Evolutionary conservation across 2,329 filamentous ascomycete species (phyloP), one percentile per base, ranked within the genome.

Genomic region (Aspergillus pseudoviridinutans): DNA sequence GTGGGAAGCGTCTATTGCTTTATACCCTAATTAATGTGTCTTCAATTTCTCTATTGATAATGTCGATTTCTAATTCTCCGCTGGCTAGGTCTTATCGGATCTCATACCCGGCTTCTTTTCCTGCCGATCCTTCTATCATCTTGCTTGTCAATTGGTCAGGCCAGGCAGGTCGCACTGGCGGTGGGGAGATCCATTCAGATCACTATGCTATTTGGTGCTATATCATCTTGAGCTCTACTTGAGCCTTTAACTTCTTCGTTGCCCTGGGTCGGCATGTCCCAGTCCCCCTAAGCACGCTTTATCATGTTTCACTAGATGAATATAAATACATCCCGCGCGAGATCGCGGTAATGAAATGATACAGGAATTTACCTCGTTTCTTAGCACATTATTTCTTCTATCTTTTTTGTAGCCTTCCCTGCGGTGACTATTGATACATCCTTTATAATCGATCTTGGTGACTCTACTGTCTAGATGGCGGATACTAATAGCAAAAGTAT

Each of bases 1-100:
- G 61, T 62, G 61, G 62, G 61, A 68, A 68, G 63, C 61, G 65
- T 60, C 64, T 62, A 64, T 65, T 73, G 72, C 70, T 70, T 70
- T 59, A 51, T 64, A 60, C 61, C 61, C 64, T 73, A 71, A 71
- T 71, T 68, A 64, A 64, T 68, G 63, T 58, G 64, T 62, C 53
- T 60, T 52, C 58, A 62, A 52, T 53, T 53, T 59, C 56, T 66
- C 51, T 62, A 51, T 59, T 58, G 55, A 38, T 51, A 61, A 38
- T 44, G 57, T 54, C 44, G 27, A 41, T 60, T 59, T 61, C 61
- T 51, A 63, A 61, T 64, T 58, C 51, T 58, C 55, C 49, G 54
- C 55, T 58, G 54, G 58, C 44, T 50, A 56, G 63, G 61, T 61
- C 56, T 51, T 49, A 38, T 46, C 20, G 20, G n/a, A 29, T 38